Base-by-base conservation (phyloP, 2,329 filamentous ascomycete genomes). In the Pseudodiploospora longispora region DNA sequence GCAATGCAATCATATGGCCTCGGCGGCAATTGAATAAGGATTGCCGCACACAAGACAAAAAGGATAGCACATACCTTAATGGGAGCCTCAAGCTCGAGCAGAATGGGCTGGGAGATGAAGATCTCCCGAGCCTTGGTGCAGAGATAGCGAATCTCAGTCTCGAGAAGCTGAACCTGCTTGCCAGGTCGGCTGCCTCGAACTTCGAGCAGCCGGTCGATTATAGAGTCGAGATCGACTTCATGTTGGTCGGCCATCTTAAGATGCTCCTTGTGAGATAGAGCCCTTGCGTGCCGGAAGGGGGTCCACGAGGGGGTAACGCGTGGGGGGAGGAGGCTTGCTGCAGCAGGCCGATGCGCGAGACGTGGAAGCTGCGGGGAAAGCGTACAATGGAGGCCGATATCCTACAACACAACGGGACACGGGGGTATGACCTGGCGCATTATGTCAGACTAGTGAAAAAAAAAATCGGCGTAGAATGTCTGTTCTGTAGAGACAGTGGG, bases 121-220 rank as follows among this genome's bases (percentile, higher is more conserved):
- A 98, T 97, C 75, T 98, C 93, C 55, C 93, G 85, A 52, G 91
- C 90, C 76, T 97, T 97, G 66, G 91, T 96, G 80, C 93, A 98
- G 54, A 98, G 81, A 70, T 82, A 95, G 64, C 91, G 85, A 58
- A 98, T 98, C 74, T 97, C 93, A 50, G 87, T 83, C 70, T 98
- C 93, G 55, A 95, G 76, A 56, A 98, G 80, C 74, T 97, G 91
- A 44, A 98, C 93, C 72, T 97, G 93, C 76, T 98, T 98, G 60
- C 93, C 93, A 47, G 93, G 93, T 63, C 93, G 84, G 78, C 90
- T 96, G 66, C 91, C 93, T 71, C 93, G 85, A 65, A 97, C 93
- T 74, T 98, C 93, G 64, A 97, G 78, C 63, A 98, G 81, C 70
- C 93, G 83, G 71, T 97, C 91, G 76, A 98, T 97, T 82, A 97